These are phyloP conservation scores for Omphalotus olearius DNA, from an alignment of 1,284 basidiomycete genomes.

Conservation along the genomic window DNA sequence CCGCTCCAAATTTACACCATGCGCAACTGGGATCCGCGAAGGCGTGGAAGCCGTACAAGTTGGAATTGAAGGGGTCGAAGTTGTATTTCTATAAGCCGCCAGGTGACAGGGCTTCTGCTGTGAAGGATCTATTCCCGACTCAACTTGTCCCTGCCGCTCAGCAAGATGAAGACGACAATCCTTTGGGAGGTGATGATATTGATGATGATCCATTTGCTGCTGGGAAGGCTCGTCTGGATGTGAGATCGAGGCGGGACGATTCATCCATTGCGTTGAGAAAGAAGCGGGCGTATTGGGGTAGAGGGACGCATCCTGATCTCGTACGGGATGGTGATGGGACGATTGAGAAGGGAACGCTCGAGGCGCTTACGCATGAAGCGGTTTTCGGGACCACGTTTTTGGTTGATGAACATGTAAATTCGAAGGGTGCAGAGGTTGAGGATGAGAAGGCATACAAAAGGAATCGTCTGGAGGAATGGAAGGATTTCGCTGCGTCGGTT, in stretches of 20 bases:
- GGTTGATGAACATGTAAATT: constrained; percentile 11
- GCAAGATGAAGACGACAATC: constrained; percentile 10
- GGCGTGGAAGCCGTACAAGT: constrained; percentile 81
- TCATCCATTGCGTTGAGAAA: constrained; percentile 35
- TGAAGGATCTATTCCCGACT: constrained; percentile 71
- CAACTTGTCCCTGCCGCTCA: constrained; percentile 41
- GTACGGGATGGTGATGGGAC: constrained; percentile 34
- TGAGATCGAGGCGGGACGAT: constrained; percentile 28
- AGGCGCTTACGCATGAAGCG: constrained; percentile 74
- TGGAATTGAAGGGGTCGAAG: constrained; percentile 76
- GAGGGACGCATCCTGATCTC: constrained; percentile 69
- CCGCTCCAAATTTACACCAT: constrained; percentile 29
- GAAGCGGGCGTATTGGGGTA: constrained; percentile 76
- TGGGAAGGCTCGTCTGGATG: constrained; percentile 24
- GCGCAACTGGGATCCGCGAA: constrained; percentile 41
- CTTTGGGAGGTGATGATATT: constrained; percentile 20
- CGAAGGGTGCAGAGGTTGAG: constrained; percentile 15
- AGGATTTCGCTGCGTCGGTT: constrained; percentile 55
- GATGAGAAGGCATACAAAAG: constrained; percentile 12
- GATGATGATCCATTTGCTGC: constrained; percentile 22
- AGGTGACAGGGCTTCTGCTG: constrained; percentile 52
- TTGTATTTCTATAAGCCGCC: constrained; percentile 81
- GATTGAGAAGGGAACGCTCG: constrained; percentile 63
- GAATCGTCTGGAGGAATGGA: constrained; percentile 37
- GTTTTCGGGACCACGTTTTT: constrained; percentile 72